Evolutionary conservation across 176 grass and related monocot genomes (phyloP), one percentile per base, ranked within the genome.

Genomic region (Zoysia pacifica): DNA sequence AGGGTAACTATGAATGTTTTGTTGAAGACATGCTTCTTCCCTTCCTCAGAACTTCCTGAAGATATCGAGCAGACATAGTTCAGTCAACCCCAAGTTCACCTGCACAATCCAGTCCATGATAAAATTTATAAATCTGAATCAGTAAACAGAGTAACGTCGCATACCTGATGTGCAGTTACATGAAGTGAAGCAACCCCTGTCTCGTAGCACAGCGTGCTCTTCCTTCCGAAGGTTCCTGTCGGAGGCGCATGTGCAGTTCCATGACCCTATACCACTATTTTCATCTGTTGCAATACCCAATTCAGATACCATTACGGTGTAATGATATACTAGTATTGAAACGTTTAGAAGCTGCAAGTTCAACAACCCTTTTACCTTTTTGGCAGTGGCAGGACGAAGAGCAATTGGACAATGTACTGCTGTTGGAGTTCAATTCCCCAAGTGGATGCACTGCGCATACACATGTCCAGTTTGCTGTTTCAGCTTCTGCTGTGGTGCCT

Each of bases 161-260:
- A 51, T 86, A 99, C 96, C 92, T 0, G 84, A 89, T 69, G 90
- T 99, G 88, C 96, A 99, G 82, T 99, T 95, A 72, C 96, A 99
- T 68, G 92, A 84, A 87, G 83, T 86, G 72, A 99, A 99, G 81
- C 90, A 94, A 46, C 80, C 84, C 37, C 36, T 19, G 47, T 81
- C 68, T 5, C 72, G 79, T 19, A 89, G 46, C 7, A 52, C 72
- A 43, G 39, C 14, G 2, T 62, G 38, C 43, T 80, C 83, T 84
- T 84, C 75, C 67, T 56, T 48, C 36, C 12, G 59, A 82, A 73
- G 77, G 47, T 11, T 20, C 52, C 62, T 69, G 12, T 82, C 61
- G 0, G 79, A 77, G 62, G 38, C 52, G 38, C 96, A 94, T 5
- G 90, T 85, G 88, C 96, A 98, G 55, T 94, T 98, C 96, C 96